Conservation (phyloP, 306 rosid genomes). For the Prunus mume region DNA sequence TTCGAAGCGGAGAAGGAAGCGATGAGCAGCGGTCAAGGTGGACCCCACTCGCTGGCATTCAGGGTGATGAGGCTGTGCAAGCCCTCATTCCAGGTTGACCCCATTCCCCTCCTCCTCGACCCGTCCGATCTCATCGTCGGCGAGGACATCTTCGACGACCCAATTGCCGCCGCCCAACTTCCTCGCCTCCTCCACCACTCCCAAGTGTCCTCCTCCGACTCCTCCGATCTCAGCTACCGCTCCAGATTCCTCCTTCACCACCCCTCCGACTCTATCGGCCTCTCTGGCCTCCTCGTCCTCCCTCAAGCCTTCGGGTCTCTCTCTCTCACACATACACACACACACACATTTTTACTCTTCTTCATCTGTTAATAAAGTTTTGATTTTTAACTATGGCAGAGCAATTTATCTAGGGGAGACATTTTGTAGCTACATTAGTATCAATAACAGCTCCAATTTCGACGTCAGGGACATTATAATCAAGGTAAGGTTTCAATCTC, state of each 20-base stretch:
- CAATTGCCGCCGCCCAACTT: conserved; percentile 44
- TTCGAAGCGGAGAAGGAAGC: conserved; percentile 26
- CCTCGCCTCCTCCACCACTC: conserved; percentile 32
- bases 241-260: conserved; percentile 73
- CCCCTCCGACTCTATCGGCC: conserved; percentile 73
- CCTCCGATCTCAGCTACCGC: conserved; percentile 68
- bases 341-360: neutral
- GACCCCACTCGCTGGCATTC: conserved; percentile 79
- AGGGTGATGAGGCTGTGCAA: conserved; percentile 90
- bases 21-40: conserved; percentile 36
- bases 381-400: conserved; percentile 36
- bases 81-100: conserved; percentile 82
- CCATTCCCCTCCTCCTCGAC: conserved; percentile 73
- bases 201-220: conserved; percentile 17
- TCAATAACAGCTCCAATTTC: conserved; percentile 84
- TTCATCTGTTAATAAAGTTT: neutral
- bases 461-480: conserved; percentile 79
- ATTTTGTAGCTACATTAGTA: conserved; percentile 91
- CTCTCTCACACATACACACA: neutral
- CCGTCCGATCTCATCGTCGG: conserved; percentile 82
- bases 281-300: conserved; percentile 95
- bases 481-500: conserved; percentile 44
- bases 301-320: conserved; percentile 86
- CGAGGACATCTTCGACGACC: conserved; percentile 81
- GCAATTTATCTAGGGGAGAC: conserved; percentile 96